These are phyloP conservation scores for Ascochyta viciae-villosae DNA, from an alignment of 2,329 filamentous ascomycete species.

Conservation along the genomic window DNA sequence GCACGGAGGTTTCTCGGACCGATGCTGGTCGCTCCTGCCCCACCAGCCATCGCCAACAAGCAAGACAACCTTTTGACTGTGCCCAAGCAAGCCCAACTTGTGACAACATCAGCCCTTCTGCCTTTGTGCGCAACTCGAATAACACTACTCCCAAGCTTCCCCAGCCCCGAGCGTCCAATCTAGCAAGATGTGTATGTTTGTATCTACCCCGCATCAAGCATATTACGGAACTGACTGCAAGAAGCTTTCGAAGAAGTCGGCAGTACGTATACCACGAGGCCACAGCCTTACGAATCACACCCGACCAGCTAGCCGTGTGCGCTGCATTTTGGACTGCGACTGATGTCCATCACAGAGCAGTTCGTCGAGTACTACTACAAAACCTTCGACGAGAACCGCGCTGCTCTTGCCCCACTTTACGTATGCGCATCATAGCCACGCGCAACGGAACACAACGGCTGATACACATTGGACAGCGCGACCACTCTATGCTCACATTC, in stretches of 20 bases:
- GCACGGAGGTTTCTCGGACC: constrained; percentile 31
- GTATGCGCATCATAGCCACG: constrained; percentile 61
- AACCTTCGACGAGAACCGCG: constrained; percentile 79
- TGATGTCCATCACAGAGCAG: constrained; percentile 66
- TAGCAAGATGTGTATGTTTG: constrained; percentile 26
- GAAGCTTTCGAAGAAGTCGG: constrained; percentile 43
- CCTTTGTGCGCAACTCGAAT: constrained; percentile 16
- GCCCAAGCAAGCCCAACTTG: constrained; percentile 28
- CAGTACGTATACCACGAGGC: constrained; percentile 44
- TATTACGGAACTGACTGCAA: constrained; percentile 18
- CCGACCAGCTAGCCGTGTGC: background rate
- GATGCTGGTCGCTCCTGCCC: constrained; percentile 30
- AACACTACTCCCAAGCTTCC: background rate
- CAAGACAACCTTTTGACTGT: constrained; percentile 28
- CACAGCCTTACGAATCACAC: background rate
- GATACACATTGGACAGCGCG: constrained; percentile 62
- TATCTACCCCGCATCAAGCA: constrained; percentile 21
- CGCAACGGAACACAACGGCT: constrained; percentile 2
- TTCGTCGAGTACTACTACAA: constrained; percentile 93
- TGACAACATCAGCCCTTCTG: constrained; percentile 14
- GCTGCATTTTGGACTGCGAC: constrained; percentile 10
- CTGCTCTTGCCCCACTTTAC: constrained; percentile 74
- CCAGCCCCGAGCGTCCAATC: background rate
- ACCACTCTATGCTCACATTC: constrained; percentile 92
- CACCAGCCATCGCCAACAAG: constrained; percentile 36